Conservation (phyloP, 1,139 yeast species). For the Nakaseomyces kungkrabaensis region DNA sequence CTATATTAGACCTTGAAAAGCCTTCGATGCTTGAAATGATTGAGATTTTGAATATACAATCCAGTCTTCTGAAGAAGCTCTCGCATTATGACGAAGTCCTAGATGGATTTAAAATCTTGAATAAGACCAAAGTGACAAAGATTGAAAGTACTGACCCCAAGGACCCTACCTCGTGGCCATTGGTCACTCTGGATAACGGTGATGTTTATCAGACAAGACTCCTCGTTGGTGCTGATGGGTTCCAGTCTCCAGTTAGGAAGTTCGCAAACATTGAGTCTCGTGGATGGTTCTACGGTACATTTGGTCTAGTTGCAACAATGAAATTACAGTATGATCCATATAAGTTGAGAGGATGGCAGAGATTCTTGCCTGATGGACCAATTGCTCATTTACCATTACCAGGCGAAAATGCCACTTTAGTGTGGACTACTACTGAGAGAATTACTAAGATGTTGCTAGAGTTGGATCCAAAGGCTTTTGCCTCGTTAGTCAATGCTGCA, state of each 20-base stretch:
- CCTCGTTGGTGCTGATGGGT: slow-evolving; percentile 92
- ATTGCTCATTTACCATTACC: slow-evolving; percentile 85
- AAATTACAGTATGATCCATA: slow-evolving; percentile 63
- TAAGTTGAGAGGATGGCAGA: slow-evolving; percentile 77
- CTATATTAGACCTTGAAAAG: slow-evolving; percentile 60
- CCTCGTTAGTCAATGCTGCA: slow-evolving; percentile 74
- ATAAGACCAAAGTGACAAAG: slow-evolving; percentile 55
- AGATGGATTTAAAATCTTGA: slow-evolving; percentile 40
- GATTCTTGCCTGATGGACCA: slow-evolving; percentile 89
- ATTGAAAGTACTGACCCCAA: slow-evolving; percentile 31
- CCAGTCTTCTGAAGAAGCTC: slow-evolving; percentile 28
- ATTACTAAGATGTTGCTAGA: slow-evolving; percentile 53
- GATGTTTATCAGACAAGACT: slow-evolving; percentile 55
- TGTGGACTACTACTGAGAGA: slow-evolving; percentile 85
- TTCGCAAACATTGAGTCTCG: slow-evolving; percentile 75
- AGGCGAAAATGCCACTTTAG: slow-evolving; percentile 75
- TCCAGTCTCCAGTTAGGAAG: slow-evolving; percentile 82
- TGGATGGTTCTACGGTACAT: slow-evolving; percentile 86
- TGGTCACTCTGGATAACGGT: slow-evolving; percentile 61
- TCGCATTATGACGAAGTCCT: slow-evolving; percentile 24
- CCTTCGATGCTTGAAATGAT: slow-evolving; percentile 46
- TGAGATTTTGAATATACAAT: slow-evolving; percentile 78
- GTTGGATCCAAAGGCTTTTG: slow-evolving; percentile 52
- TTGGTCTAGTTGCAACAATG: slow-evolving; percentile 86
- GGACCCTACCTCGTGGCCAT: slow-evolving; percentile 58